Base-by-base conservation (phyloP, 148 eudicot genomes). In the Dysphania ambrosioides region DNA sequence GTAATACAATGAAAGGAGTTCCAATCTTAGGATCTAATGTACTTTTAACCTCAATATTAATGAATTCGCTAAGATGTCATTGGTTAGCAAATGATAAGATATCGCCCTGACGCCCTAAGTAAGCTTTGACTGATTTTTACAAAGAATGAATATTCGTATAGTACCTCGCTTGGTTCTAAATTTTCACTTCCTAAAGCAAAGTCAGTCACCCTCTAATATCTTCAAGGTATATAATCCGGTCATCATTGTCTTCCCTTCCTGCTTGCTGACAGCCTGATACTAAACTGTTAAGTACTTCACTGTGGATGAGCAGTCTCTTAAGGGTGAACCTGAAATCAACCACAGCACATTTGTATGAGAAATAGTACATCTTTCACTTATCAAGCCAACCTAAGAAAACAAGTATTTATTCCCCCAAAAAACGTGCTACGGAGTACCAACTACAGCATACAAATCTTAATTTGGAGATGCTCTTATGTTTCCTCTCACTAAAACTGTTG, bases 281-380 rank as follows among this genome's bases (percentile, higher is more conserved):
- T 10, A 66, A 23, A 38, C 51, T 40, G 9, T 3, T 38, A 3
- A 63, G 36, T 34, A 40, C 21, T 67, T 67, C 67, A 38, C 53
- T 24, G 58, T 29, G 64, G 72, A 67, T 72, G 83, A 66, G 36
- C 31, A 12, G 12, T 72, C 41, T 71, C 72, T 29, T 63, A 66
- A 73, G 66, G 79, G 27, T 80, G 83, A 67, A 76, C 76, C 83
- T 80, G 75, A 32, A 10, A 23, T 12, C 44, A n/a, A 9, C 1
- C 8, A n/a, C 8, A 29, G 27, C 68, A 36, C 16, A 65, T 65
- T 36, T 0, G 4, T 65, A 34, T 31, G 34, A 32, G 66, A 51
- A 51, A 53, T 19, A 21, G 23, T 53, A 42, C 3, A 8, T 42
- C 49, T 60, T 30, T n/a, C 12, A 13, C 34, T 24, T 12, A 60